phyloP scores from a whole-genome alignment of 192 early-diverging fungal species.

The Coemansia sp. region DNA sequence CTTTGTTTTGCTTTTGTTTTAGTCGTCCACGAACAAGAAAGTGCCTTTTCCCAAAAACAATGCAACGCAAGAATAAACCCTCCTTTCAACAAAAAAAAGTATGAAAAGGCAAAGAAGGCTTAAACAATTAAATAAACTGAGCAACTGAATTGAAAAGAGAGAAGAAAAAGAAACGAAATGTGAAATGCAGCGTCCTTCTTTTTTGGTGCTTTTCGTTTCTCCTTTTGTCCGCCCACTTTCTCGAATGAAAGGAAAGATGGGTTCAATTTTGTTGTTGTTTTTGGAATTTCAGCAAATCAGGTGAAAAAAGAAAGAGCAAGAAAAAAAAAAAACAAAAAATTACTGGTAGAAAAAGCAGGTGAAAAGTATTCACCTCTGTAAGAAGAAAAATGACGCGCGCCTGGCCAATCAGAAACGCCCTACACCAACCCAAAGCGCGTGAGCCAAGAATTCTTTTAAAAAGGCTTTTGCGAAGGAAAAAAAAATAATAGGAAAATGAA shows the following conservation, averaged over 20 bases:
- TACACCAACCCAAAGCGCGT: neutral
- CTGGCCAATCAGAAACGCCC: conserved; percentile 1
- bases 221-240: too few relatives aligned
- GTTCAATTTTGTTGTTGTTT: too few relatives aligned
- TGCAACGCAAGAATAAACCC: too few relatives aligned
- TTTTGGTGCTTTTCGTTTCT: neutral
- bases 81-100: neutral
- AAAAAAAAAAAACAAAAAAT: neutral
- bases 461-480: too few relatives aligned
- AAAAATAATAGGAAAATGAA: too few relatives aligned
- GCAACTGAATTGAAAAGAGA: neutral
- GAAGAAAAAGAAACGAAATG: conserved; percentile 1
- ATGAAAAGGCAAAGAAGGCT: neutral
- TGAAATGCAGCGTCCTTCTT: neutral
- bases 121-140: neutral
- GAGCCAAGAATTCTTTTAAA: neutral
- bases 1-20: neutral
- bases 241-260: too few relatives aligned
- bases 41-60: too few relatives aligned
- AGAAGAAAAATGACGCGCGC: neutral
- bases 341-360: neutral
- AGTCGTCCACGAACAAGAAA: neutral
- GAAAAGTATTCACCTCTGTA: neutral
- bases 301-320: neutral
- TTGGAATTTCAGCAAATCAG: neutral